Evolutionary conservation across 2,329 filamentous ascomycete species (phyloP).

Genomic region (Dactylella cylindrospora): DNA sequence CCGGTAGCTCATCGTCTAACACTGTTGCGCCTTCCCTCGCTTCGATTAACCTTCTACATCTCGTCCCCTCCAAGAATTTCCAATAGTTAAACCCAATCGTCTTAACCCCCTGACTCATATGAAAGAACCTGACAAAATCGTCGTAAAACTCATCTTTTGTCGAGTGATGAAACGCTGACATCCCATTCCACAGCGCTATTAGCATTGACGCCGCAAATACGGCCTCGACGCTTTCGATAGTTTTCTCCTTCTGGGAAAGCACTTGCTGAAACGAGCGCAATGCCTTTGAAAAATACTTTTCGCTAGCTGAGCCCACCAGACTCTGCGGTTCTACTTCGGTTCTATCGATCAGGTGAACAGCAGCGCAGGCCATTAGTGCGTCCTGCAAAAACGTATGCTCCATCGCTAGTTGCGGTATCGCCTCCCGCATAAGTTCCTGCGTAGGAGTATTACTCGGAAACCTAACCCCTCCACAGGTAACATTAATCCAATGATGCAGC

Average conservation of each 20-base stretch:
- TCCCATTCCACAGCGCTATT: constrained; percentile 41
- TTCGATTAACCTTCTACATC: constrained; percentile 23
- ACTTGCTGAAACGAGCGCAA: constrained; percentile 24
- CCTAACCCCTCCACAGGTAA: constrained; percentile 30
- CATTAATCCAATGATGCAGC: constrained; percentile 37
- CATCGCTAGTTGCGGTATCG: constrained; percentile 29
- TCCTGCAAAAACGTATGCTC: constrained; percentile 31
- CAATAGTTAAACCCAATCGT: constrained; percentile 34
- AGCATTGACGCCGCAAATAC: constrained; percentile 38
- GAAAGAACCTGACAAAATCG: constrained; percentile 34
- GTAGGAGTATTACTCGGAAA: constrained; percentile 28
- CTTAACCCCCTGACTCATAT: constrained; percentile 36
- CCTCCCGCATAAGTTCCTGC: constrained; percentile 33
- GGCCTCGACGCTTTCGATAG: constrained; percentile 17
- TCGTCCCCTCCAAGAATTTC: constrained; percentile 15
- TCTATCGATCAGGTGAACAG: constrained; percentile 33
- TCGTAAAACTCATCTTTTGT: constrained; percentile 41
- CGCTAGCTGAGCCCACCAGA: constrained; percentile 10
- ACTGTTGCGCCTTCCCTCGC: constrained; percentile 31
- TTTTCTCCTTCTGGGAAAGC: constrained; percentile 18
- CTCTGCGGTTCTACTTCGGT: constrained; percentile 18
- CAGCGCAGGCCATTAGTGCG: constrained; percentile 29
- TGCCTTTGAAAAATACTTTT: constrained; percentile 35
- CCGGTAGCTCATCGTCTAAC: constrained; percentile 27
- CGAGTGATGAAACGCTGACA: constrained; percentile 39